Conservation (phyloP, 2,329 filamentous ascomycete genomes). For the Akanthomyces uredinophilus region DNA sequence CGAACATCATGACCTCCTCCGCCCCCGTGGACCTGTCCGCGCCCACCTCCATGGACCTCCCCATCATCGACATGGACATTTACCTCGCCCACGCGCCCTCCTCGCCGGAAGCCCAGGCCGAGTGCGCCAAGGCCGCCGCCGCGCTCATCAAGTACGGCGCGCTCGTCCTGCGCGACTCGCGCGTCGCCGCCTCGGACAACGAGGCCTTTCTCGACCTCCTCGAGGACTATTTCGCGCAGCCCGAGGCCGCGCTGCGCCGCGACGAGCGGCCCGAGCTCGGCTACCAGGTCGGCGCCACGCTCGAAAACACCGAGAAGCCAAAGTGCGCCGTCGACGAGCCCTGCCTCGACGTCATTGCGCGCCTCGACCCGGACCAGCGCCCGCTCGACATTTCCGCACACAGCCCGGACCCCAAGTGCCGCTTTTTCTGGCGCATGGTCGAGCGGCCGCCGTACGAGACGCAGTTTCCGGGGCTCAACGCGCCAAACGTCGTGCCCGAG, state of each 20-base stretch:
- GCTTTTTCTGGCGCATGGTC: conserved; percentile 59
- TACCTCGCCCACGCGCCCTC: conserved; percentile 42
- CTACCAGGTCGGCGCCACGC: conserved; percentile 58
- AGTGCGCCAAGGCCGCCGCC: conserved; percentile 49
- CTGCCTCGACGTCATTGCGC: conserved; percentile 51
- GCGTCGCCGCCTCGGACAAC: conserved; percentile 52
- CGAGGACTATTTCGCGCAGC: conserved; percentile 61
- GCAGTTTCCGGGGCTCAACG: conserved; percentile 50
- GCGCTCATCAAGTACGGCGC: conserved; percentile 57
- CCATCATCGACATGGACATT: conserved; percentile 54
- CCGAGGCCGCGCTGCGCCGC: conserved; percentile 36
- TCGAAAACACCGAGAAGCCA: conserved; percentile 59
- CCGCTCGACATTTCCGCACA: conserved; percentile 54
- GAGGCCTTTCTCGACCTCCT: conserved; percentile 53
- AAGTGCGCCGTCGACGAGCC: conserved; percentile 59
- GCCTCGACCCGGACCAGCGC: conserved; percentile 49
- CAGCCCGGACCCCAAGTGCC: conserved; percentile 55
- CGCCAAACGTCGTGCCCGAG: conserved; percentile 50
- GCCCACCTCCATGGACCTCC: conserved; percentile 47
- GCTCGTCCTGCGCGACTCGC: conserved; percentile 55
- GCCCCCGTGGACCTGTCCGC: conserved; percentile 17
- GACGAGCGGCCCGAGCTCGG: conserved; percentile 55
- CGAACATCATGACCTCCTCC: neutral
- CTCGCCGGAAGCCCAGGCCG: conserved; percentile 41
- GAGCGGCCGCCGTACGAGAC: conserved; percentile 50